Evolutionary conservation across 1,284 basidiomycete genomes (phyloP), one percentile per base, ranked within the genome.

Genomic region (Coniophora puteana): DNA sequence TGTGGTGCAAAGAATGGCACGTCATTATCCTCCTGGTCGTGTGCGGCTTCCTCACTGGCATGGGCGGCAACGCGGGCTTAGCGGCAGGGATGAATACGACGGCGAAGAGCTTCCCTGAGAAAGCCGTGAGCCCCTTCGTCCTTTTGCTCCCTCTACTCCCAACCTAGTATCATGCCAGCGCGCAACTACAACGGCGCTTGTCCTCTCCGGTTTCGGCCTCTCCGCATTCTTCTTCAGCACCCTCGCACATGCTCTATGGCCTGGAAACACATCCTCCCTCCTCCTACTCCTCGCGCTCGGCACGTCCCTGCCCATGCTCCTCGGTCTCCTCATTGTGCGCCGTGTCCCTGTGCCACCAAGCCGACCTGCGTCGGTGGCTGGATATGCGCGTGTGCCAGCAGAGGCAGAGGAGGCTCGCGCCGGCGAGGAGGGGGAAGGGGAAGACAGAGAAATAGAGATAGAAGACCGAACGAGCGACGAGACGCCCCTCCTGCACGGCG

Each of bases 121-220:
- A 52, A 25, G 58, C 64, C 23, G 77, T 80, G 47, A 45, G 73
- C 31, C 29, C 12, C 24, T 21, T 37, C 16, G 33, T 20, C 23
- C 4, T 25, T 34, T 4, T 11, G 7, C 25, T 14, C 18, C 17
- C 10, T n/a, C 14, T 20, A n/a, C 11, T 34, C 21, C 8, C 4
- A 8, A 8, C 3, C 20, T 36, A 20, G 36, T 37, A 12, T 13
- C 7, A 32, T 14, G 36, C n/a, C 39, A 81, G 81, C 71, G 88
- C 26, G 88, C 82, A 2, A 78, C 81, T 0, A 76, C 82, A 1
- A 87, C 83, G 2, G 83, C 82, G 3, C 57, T 87, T 12, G 87
- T 91, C 16, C 65, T 89, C 13, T 86, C 86, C 0, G 89, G 86
- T n/a, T 90, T 89, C 45, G 89, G 89, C 0, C 71, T 92, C 5